Evolutionary conservation across 2,329 filamentous ascomycete species (phyloP).

Genomic region (Parafenestella ontariensis): DNA sequence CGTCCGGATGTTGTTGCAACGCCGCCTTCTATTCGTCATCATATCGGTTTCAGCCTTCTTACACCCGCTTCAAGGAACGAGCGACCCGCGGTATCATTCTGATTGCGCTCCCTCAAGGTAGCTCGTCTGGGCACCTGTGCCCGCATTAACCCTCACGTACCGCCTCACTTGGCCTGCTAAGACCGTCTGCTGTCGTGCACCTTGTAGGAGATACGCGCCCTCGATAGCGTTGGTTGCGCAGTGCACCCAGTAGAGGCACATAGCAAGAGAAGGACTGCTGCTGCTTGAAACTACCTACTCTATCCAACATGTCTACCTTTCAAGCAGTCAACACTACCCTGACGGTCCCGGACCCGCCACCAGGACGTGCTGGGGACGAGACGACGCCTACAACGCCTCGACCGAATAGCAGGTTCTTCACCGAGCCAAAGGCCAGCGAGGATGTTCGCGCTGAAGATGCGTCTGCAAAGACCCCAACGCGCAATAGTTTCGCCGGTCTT

Average conservation of each 20-base stretch:
- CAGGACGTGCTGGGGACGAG: conserved; percentile 59
- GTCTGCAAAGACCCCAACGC: conserved; percentile 68
- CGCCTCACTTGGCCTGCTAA: conserved; percentile 3
- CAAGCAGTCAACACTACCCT: conserved; percentile 67
- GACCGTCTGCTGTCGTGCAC: conserved; percentile 2
- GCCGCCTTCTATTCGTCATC: conserved; percentile 44
- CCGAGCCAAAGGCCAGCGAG: conserved; percentile 46
- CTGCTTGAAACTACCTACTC: conserved; percentile 4
- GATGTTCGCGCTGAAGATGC: conserved; percentile 49
- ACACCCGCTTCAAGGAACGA: conserved; percentile 28
- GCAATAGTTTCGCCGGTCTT: conserved; percentile 58
- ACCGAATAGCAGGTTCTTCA: conserved; percentile 51
- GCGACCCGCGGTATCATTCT: conserved; percentile 25
- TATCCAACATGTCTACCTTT: conserved; percentile 62
- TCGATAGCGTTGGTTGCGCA: conserved; percentile 9
- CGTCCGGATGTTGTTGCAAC: conserved; percentile 46
- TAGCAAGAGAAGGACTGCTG: conserved; percentile 5
- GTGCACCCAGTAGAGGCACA: conserved; percentile 9
- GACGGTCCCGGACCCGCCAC: conserved; percentile 50
- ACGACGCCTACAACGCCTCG: conserved; percentile 64
- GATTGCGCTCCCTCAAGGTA: conserved; percentile 15
- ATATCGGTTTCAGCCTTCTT: conserved; percentile 48
- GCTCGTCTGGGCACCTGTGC: conserved; percentile 6
- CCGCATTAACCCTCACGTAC: conserved; percentile 8
- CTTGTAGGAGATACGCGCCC: conserved; percentile 9